Evolutionary conservation across 2,329 filamentous ascomycete species (phyloP).

Genomic region (Neurospora sp.): DNA sequence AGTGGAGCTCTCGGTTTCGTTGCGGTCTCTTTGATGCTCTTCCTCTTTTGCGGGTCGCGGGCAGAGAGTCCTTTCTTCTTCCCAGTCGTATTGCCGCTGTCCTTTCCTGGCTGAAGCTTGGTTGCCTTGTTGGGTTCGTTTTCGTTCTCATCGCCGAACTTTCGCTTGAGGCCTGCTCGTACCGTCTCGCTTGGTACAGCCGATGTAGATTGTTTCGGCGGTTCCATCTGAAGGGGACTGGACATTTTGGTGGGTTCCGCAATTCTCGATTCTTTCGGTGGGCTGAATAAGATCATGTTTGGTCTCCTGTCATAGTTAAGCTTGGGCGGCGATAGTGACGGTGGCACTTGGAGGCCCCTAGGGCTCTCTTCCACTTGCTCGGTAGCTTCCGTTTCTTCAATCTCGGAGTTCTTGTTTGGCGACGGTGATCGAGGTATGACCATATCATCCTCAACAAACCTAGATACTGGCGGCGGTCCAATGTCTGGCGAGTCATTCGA

Average conservation of each 20-base stretch:
- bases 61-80: conserved; percentile 2
- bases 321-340: conserved; percentile 9
- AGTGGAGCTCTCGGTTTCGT: conserved; percentile 36
- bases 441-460: conserved; percentile 47
- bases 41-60: conserved; percentile 25
- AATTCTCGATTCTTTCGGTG: background rate
- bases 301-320: conserved; percentile 15
- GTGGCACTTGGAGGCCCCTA: background rate
- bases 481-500: conserved; percentile 58
- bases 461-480: conserved; percentile 51
- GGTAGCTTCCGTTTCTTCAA: conserved; percentile 1
- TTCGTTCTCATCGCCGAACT: conserved; percentile 47
- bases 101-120: conserved; percentile 24
- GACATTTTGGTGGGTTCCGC: background rate
- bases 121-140: conserved; percentile 27
- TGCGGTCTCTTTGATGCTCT: conserved; percentile 34
- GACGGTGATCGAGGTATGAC: conserved; percentile 38
- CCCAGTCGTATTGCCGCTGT: conserved; percentile 9
- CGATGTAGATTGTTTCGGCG: background rate
- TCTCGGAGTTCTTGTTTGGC: conserved; percentile 22
- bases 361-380: background rate
- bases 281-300: conserved; percentile 1
- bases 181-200: conserved; percentile 4
- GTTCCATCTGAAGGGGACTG: background rate
- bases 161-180: conserved; percentile 48